Percentiles rank a stretch among this genome's conserved stretches.
Evolutionary conservation across 805 yeast species (phyloP).

Genomic region (Peterozyma toletana): DNA sequence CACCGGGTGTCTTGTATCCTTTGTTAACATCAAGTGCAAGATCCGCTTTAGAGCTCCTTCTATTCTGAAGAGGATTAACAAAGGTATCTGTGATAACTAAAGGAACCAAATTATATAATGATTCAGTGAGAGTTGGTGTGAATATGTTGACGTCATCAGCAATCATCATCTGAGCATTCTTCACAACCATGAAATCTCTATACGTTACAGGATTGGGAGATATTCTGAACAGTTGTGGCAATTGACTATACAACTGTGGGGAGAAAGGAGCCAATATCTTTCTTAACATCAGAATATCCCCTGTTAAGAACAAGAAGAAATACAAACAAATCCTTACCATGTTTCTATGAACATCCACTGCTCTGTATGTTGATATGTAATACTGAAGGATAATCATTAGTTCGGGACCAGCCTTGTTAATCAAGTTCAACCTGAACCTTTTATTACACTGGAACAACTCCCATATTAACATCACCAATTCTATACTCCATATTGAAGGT

Average conservation of each 20-base stretch:
- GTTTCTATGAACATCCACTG: slow-evolving; percentile 27
- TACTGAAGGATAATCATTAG: slow-evolving; percentile 47
- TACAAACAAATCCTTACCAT: slow-evolving; percentile 44
- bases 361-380: slow-evolving; percentile 45
- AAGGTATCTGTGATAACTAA: slow-evolving; percentile 13
- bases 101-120: slow-evolving; percentile 55
- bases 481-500: slow-evolving; percentile 42
- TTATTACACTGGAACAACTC: slow-evolving; percentile 71
- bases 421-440: slow-evolving; percentile 37
- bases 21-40: slow-evolving; percentile 7
- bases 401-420: slow-evolving; percentile 43
- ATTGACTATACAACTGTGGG: slow-evolving; percentile 29
- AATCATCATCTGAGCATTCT: slow-evolving; percentile 35
- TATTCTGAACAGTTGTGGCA: slow-evolving; percentile 46
- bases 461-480: slow-evolving; percentile 62
- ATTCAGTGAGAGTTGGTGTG: slow-evolving; percentile 47
- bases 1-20: slow-evolving; percentile 16
- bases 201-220: slow-evolving; percentile 38
- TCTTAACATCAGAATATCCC: slow-evolving; percentile 25
- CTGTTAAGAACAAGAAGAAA: slow-evolving; percentile 41
- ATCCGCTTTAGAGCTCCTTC: slow-evolving; percentile 9
- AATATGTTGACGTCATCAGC: slow-evolving; percentile 25
- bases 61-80: slow-evolving; percentile 1
- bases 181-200: slow-evolving; percentile 57
- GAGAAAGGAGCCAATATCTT: slow-evolving; percentile 40